Conservation (phyloP, 306 rosid species). For the Begonia peltatifolia region DNA sequence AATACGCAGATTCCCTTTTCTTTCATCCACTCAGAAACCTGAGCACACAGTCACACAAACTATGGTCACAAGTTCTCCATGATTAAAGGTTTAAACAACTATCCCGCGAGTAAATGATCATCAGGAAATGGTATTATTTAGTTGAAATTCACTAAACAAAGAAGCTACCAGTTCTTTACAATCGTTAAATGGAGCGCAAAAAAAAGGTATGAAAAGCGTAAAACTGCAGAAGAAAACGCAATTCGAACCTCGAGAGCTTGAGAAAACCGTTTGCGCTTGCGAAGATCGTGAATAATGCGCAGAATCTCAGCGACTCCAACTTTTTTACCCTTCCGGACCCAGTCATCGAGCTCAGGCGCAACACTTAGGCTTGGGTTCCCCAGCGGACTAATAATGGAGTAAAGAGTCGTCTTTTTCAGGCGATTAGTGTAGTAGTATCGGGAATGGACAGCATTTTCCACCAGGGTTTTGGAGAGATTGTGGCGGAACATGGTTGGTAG, state of each 20-base stretch:
- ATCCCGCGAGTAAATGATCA: neutral
- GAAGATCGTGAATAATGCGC: constrained; percentile 68
- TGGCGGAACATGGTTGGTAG: constrained; percentile 16
- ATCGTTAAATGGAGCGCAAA: too few relatives aligned
- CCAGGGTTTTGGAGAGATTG: constrained; percentile 18
- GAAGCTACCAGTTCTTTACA: too few relatives aligned
- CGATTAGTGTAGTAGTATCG: constrained; percentile 58
- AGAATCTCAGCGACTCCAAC: constrained; percentile 55
- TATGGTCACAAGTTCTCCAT: too few relatives aligned
- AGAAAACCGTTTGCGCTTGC: constrained; percentile 58
- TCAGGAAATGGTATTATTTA: neutral
- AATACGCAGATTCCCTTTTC: constrained; percentile 57
- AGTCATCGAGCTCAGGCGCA: constrained; percentile 50
- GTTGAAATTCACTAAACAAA: neutral
- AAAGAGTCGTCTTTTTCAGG: constrained; percentile 36
- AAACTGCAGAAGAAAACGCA: too few relatives aligned
- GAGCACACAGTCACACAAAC: constrained; percentile 10
- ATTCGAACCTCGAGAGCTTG: constrained; percentile 59
- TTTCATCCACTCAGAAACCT: constrained; percentile 91
- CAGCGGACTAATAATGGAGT: constrained; percentile 58
- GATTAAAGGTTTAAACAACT: too few relatives aligned
- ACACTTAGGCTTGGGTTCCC: constrained; percentile 35
- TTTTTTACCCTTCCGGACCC: constrained; percentile 58
- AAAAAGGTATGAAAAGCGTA: too few relatives aligned
- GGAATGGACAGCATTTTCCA: constrained; percentile 10